phyloP scores from a whole-genome alignment of 2,329 filamentous ascomycete species.

The Phialophora macrospora region DNA sequence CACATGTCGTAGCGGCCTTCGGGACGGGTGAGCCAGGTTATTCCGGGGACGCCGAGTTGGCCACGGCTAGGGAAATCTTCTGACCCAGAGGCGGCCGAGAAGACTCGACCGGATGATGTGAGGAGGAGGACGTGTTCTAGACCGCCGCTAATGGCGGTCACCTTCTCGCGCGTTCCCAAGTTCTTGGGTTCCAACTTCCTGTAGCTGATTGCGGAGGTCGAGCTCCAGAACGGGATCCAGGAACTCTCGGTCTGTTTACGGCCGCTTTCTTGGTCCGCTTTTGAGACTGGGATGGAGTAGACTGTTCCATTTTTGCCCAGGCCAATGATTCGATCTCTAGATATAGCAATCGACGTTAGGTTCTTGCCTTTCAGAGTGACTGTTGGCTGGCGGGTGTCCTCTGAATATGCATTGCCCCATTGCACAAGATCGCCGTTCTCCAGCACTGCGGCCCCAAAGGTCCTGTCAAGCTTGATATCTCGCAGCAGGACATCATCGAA shows the following conservation, averaged over 20 bases:
- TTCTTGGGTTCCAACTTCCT: conserved; percentile 70
- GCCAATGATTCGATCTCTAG: conserved; percentile 80
- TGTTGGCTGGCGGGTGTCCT: conserved; percentile 65
- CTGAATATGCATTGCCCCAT: conserved; percentile 82
- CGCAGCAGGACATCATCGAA: conserved; percentile 85
- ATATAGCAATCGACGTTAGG: conserved; percentile 75
- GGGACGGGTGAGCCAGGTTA: conserved; percentile 79
- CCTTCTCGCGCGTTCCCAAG: conserved; percentile 70
- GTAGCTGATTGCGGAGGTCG: conserved; percentile 67
- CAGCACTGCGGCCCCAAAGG: conserved; percentile 83
- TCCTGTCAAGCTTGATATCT: conserved; percentile 81
- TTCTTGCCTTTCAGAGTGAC: conserved; percentile 81
- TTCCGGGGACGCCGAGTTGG: conserved; percentile 82
- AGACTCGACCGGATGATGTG: conserved; percentile 82
- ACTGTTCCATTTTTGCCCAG: conserved; percentile 75
- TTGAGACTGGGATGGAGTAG: conserved; percentile 81
- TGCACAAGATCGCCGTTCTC: conserved; percentile 89
- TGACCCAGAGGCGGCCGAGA: conserved; percentile 81
- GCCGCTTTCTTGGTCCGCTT: conserved; percentile 69
- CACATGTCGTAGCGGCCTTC: conserved; percentile 78
- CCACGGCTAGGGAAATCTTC: conserved; percentile 79
- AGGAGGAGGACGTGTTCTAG: conserved; percentile 85
- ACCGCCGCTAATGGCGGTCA: conserved; percentile 76
- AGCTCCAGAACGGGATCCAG: conserved; percentile 77
- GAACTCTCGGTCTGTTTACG: conserved; percentile 67